Percentiles rank a stretch among this genome's conserved stretches.
Conservation (phyloP, 768 basidiomycete species). For the Clathrus columnatus region DNA sequence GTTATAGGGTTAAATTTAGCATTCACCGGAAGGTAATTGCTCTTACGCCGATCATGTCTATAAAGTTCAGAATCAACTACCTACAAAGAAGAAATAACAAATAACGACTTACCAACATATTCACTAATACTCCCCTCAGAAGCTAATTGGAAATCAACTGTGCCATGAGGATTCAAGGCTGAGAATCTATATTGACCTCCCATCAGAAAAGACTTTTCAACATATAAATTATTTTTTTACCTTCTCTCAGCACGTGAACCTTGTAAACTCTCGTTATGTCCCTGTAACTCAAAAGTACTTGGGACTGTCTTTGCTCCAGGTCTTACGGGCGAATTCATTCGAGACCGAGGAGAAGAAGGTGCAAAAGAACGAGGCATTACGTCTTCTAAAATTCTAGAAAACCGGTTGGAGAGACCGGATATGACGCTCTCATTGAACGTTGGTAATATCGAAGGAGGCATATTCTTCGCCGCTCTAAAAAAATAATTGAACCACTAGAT, state of each 20-base stretch:
- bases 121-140: slow-evolving; percentile 29
- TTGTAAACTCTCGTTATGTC: slow-evolving; percentile 12
- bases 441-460: slow-evolving; percentile 20
- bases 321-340: not conserved
- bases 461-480: slow-evolving; percentile 13
- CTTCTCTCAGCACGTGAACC: slow-evolving; percentile 19
- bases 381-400: slow-evolving; percentile 21
- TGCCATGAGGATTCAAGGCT: slow-evolving; percentile 36
- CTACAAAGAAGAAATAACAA: slow-evolving; percentile 6
- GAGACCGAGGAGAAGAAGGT: slow-evolving; percentile 3
- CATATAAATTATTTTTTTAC: not conserved
- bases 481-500: slow-evolving; percentile 18
- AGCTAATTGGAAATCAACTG: slow-evolving; percentile 33
- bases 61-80: not conserved
- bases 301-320: not conserved
- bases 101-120: slow-evolving; percentile 23
- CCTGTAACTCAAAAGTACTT: slow-evolving; percentile 11
- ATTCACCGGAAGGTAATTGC: not conserved
- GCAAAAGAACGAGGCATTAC: slow-evolving; percentile 14
- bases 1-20: not conserved
- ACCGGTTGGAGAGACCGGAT: slow-evolving; percentile 20
- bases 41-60: slow-evolving; percentile 17
- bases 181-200: slow-evolving; percentile 22
- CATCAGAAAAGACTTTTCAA: not conserved
- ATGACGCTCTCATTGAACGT: slow-evolving; percentile 27